phyloP scores from a whole-genome alignment of 2,329 filamentous ascomycete species.

The Fusarium liriodendri region DNA sequence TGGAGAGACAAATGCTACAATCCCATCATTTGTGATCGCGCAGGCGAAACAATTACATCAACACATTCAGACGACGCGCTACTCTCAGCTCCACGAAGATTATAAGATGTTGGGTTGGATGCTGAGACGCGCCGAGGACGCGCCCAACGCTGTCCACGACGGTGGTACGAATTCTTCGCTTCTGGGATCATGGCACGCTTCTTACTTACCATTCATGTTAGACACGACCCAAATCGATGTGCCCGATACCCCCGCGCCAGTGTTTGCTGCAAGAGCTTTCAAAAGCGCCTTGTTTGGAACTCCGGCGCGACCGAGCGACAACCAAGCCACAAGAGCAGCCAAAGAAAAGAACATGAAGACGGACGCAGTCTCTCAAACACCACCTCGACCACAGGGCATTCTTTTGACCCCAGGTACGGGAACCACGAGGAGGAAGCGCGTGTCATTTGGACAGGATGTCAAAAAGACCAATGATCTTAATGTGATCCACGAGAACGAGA shows the following conservation, averaged over 20 bases:
- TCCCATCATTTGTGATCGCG: constrained; percentile 21
- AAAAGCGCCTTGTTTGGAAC: constrained; percentile 74
- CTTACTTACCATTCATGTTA: constrained; percentile 26
- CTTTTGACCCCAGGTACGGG: constrained; percentile 73
- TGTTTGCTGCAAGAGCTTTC: constrained; percentile 74
- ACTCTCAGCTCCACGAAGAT: not conserved
- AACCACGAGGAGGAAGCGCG: constrained; percentile 70
- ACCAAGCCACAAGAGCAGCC: constrained; percentile 40
- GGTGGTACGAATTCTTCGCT: constrained; percentile 41
- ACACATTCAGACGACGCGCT: constrained; percentile 3
- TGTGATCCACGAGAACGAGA: constrained; percentile 41
- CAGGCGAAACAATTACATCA: constrained; percentile 17
- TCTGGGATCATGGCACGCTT: not conserved
- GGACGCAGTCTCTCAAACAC: constrained; percentile 54
- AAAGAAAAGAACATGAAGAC: constrained; percentile 37
- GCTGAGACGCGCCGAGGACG: constrained; percentile 59
- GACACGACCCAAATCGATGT: constrained; percentile 63
- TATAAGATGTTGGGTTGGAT: constrained; percentile 69
- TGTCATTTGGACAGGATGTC: constrained; percentile 72
- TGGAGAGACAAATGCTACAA: constrained; percentile 24
- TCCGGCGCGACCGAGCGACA: constrained; percentile 55
- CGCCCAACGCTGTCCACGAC: constrained; percentile 47
- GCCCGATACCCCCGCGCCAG: constrained; percentile 73
- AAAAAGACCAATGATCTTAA: constrained; percentile 54
- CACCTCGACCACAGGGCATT: constrained; percentile 64